These are phyloP conservation scores for Pseudopithomyces chartarum DNA, from an alignment of 2,329 filamentous ascomycete species.

Conservation along the genomic window DNA sequence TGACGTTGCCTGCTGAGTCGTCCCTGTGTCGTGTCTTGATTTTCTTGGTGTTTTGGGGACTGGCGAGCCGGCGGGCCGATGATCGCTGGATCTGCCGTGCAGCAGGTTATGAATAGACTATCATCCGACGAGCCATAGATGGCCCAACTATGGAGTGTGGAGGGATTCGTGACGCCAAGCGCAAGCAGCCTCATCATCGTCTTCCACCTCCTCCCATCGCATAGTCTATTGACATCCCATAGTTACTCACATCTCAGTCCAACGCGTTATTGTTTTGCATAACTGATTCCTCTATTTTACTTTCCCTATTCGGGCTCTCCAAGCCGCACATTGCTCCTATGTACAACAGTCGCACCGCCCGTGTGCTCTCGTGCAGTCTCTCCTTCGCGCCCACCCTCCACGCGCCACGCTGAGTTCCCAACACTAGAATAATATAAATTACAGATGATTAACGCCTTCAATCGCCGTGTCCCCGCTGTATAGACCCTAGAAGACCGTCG, in stretches of 20 bases:
- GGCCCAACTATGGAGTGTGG: not conserved
- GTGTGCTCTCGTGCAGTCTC: not conserved
- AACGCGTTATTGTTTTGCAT: not conserved
- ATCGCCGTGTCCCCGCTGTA: slow-evolving; percentile 15
- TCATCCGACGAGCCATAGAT: too few relatives aligned
- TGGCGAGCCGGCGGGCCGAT: not conserved
- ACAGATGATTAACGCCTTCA: slow-evolving; percentile 24
- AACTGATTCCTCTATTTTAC: not conserved
- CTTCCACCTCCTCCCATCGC: not conserved
- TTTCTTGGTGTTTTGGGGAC: not conserved
- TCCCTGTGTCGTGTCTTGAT: not conserved
- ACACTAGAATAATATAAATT: slow-evolving; percentile 27
- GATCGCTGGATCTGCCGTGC: slow-evolving; percentile 7
- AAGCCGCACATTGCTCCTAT: not conserved
- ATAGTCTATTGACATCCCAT: not conserved
- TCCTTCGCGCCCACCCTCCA: not conserved
- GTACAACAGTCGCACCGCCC: not conserved
- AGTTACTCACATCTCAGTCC: not conserved
- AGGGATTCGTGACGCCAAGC: not conserved
- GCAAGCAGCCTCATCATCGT: too few relatives aligned
- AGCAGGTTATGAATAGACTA: not conserved
- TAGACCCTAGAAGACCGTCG: slow-evolving; percentile 12
- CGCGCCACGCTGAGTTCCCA: not conserved
- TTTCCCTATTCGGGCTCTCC: not conserved
- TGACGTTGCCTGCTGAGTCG: slow-evolving; percentile 1